These are phyloP conservation scores for Colletotrichum higginsianum DNA, from an alignment of 2,329 filamentous ascomycete genomes.

Conservation along the genomic window DNA sequence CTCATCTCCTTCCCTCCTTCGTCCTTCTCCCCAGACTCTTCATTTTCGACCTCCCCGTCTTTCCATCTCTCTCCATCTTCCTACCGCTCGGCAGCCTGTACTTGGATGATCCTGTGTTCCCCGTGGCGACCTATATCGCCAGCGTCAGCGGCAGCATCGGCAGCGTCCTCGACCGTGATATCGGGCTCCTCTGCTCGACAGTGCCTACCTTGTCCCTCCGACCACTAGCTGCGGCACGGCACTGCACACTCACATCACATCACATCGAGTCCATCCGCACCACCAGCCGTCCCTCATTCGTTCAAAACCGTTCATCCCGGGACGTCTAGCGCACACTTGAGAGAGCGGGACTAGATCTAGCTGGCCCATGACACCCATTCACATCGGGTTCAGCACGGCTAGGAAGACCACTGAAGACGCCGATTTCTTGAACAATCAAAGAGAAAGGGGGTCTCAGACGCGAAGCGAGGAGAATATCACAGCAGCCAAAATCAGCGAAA, in stretches of 20 bases:
- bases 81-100: not conserved
- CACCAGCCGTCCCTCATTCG: slow-evolving; percentile 15
- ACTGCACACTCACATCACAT: slow-evolving; percentile 39
- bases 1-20: not conserved
- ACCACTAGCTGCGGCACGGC: slow-evolving; percentile 34
- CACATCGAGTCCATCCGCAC: slow-evolving; percentile 23
- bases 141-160: slow-evolving; percentile 17
- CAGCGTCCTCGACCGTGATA: slow-evolving; percentile 30
- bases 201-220: slow-evolving; percentile 32
- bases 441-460: not conserved
- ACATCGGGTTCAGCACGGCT: not conserved
- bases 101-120: not conserved
- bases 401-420: slow-evolving; percentile 8
- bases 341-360: slow-evolving; percentile 6
- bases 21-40: not conserved
- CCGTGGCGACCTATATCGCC: not conserved
- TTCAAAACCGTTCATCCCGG: slow-evolving; percentile 15
- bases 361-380: slow-evolving; percentile 13
- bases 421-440: slow-evolving; percentile 1
- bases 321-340: slow-evolving; percentile 4
- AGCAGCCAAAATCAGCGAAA: not conserved
- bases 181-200: slow-evolving; percentile 20
- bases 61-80: not conserved
- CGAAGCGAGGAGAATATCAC: not conserved
- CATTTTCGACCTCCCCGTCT: not conserved